A percentile compares a stretch with the other conserved stretches of the same genome.
phyloP scores from a whole-genome alignment of 1,139 yeast species.

The Yamadazyma conglobata region DNA sequence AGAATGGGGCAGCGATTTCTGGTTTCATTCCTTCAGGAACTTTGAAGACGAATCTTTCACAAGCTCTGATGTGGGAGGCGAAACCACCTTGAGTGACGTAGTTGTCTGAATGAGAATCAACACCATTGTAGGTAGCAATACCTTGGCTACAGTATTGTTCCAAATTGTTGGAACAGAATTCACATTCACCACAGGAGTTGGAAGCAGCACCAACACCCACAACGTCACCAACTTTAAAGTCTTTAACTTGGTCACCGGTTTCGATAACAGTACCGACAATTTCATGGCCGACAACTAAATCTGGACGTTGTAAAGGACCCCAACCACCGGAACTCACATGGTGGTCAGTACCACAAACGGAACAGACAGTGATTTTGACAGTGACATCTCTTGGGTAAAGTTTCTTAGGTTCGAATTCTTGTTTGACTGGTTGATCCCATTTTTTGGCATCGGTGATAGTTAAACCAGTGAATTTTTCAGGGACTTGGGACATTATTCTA shows the following conservation, averaged over 20 bases:
- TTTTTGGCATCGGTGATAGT: conserved; percentile 16
- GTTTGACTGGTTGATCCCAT: conserved; percentile 42
- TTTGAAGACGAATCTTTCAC: conserved; percentile 50
- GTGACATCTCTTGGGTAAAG: conserved; percentile 44
- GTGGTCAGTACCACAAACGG: conserved; percentile 62
- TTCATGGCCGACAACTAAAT: conserved; percentile 46
- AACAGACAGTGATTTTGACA: conserved; percentile 47
- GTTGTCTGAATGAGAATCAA: conserved; percentile 1
- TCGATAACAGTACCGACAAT: conserved; percentile 48
- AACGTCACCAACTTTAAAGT: conserved; percentile 52
- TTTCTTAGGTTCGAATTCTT: conserved; percentile 38
- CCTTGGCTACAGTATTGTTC: conserved; percentile 50
- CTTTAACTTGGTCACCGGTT: conserved; percentile 46
- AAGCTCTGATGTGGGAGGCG: conserved; percentile 52
- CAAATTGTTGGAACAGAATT: conserved; percentile 40
- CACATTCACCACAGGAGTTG: conserved; percentile 47
- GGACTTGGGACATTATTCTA: conserved; percentile 2
- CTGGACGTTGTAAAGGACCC: conserved; percentile 11
- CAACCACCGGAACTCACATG: conserved; percentile 48
- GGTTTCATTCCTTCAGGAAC: conserved; percentile 52
- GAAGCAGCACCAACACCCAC: conserved; percentile 62
- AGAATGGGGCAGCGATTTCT: conserved; percentile 55
- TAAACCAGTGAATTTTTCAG: conserved; percentile 8
- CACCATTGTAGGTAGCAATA: conserved; percentile 43
- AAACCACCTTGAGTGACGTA: conserved; percentile 55